Percentiles rank a stretch among this genome's conserved stretches.
These are phyloP conservation scores for Canavalia ensiformis DNA, from an alignment of 306 rosid genomes.

Conservation along the genomic window DNA sequence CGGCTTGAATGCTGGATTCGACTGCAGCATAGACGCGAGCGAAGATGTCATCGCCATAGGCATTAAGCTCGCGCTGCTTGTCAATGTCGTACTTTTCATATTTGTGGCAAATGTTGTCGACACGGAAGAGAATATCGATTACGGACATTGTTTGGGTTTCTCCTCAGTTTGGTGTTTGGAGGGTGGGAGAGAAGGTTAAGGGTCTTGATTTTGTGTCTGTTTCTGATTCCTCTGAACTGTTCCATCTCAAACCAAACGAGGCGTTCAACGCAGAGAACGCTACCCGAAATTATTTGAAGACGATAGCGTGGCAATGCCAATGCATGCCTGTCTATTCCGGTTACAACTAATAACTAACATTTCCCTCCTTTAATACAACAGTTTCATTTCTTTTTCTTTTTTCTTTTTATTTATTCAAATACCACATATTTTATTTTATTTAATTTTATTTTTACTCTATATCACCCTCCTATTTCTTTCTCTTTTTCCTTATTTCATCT, in stretches of 20 bases:
- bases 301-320: conserved; percentile 42
- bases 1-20: conserved; percentile 61
- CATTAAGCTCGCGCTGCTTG: conserved; percentile 75
- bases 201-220: conserved; percentile 1
- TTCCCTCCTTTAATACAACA: no score
- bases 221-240: conserved; percentile 1
- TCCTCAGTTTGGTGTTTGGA: not conserved
- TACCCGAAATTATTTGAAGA: not conserved
- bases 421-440: no score
- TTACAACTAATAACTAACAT: not conserved
- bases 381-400: no score
- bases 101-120: conserved; percentile 74
- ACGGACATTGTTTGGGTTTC: conserved; percentile 61
- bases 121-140: conserved; percentile 80
- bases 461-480: no score
- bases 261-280: conserved; percentile 59
- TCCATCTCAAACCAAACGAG: conserved; percentile 50
- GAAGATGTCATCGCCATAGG: conserved; percentile 75
- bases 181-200: not conserved
- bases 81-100: conserved; percentile 73
- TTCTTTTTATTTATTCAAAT: no score
- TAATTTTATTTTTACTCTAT: no score
- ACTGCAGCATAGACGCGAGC: conserved; percentile 65
- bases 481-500: no score
- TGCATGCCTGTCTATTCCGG: not conserved